These are phyloP conservation scores for Botrytis cinerea DNA, from an alignment of 2,329 filamentous ascomycete genomes.

Conservation along the genomic window DNA sequence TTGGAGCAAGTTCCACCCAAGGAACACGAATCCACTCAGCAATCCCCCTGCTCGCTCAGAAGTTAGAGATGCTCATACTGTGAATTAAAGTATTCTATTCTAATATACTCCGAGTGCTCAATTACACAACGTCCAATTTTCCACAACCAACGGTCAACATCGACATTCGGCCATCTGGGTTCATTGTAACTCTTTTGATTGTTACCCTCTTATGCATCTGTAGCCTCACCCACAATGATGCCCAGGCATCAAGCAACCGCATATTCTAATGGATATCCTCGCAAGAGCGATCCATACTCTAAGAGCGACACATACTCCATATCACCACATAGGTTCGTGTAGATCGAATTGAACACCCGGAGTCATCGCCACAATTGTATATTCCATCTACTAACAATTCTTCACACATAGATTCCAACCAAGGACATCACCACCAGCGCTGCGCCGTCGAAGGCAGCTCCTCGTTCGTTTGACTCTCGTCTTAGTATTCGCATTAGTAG, in stretches of 20 bases:
- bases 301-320: slow-evolving; percentile 74
- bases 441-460: slow-evolving; percentile 72
- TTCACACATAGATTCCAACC: slow-evolving; percentile 71
- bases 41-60: slow-evolving; percentile 19
- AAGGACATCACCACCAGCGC: slow-evolving; percentile 69
- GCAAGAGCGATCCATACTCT: slow-evolving; percentile 71
- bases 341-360: not conserved
- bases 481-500: slow-evolving; percentile 60
- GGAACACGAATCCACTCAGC: slow-evolving; percentile 25
- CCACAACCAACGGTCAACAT: slow-evolving; percentile 10
- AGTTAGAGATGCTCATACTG: slow-evolving; percentile 1
- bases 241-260: slow-evolving; percentile 75
- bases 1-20: slow-evolving; percentile 1
- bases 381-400: slow-evolving; percentile 6
- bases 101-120: not conserved
- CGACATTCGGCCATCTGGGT: slow-evolving; percentile 20
- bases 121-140: slow-evolving; percentile 13
- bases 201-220: slow-evolving; percentile 58
- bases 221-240: slow-evolving; percentile 64
- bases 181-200: slow-evolving; percentile 45
- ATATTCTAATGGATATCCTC: slow-evolving; percentile 82
- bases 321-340: slow-evolving; percentile 78
- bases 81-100: slow-evolving; percentile 8
- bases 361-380: not conserved
- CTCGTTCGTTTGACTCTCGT: slow-evolving; percentile 66